Evolutionary conservation across 2,329 filamentous ascomycete genomes (phyloP), one percentile per base, ranked within the genome.

Genomic region (Trichophyton equinum): DNA sequence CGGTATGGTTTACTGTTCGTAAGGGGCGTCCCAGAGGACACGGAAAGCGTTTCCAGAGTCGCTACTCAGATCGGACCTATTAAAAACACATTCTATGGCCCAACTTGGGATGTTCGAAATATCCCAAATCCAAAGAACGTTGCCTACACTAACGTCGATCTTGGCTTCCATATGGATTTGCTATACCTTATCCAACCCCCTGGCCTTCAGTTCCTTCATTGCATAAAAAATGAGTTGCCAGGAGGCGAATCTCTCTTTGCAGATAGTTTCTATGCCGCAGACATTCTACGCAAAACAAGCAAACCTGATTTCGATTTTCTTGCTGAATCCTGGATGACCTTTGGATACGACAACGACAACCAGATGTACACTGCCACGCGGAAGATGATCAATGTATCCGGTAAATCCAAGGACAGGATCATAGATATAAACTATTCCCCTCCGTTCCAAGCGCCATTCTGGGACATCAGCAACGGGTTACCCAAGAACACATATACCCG

Each of bases 91-190:
- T 94, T 97, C 70, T 97, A 97, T 73, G 94, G 94, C 47, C 79
- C 81, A 66, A 95, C 90, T 0, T 97, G 91, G 85, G 88, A 96
- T 73, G 92, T 97, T 11, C 83, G 85, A 60, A 89, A 86, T 2
- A 87, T 95, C 59, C 86, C 87, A 1, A 73, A 89, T 60, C 89
- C 91, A 25, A 91, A 92, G 70, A 97, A 97, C 71, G 88, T 96
- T 3, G 92, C 94, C 8, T 91, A 97, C 75, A 96, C 92, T 0
- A 86, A 82, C 68, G 81, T 86, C 57, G 86, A 85, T 68, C 83
- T 97, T 1, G 89, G 88, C 15, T 85, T 96, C 56, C 94, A 99
- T 75, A 94, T 96, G 83, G 94, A 97, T 71, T 81, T 97, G 46
- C 80, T 96, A 60, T 97, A 97, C 75, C 86, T 94, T 74, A 76